Evolutionary conservation across 225 moss, liverwort and hornwort species (phyloP).

Genomic region (Pseudisothecium myosuroides): DNA sequence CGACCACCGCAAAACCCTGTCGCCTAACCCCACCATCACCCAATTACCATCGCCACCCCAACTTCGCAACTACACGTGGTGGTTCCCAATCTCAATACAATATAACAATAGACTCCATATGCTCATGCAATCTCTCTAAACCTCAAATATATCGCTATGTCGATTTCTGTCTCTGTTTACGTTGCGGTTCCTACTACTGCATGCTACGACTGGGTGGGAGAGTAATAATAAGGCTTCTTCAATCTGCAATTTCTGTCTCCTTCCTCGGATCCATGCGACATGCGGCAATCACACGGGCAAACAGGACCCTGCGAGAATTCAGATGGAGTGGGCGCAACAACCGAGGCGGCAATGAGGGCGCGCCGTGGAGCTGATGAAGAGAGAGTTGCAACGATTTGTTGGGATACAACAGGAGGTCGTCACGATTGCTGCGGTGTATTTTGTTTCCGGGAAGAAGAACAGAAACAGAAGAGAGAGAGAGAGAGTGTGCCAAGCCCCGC

Average conservation of each 20-base stretch:
- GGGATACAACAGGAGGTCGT: neutral
- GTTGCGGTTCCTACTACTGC: neutral
- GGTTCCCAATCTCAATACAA: constrained; percentile 2
- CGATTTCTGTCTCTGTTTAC: neutral
- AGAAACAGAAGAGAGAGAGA: neutral
- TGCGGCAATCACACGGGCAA: neutral
- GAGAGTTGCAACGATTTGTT: neutral
- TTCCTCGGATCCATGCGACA: neutral
- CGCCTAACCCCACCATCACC: neutral
- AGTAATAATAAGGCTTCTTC: neutral
- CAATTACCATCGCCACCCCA: constrained; percentile 4
- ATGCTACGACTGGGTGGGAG: neutral
- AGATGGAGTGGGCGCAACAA: neutral
- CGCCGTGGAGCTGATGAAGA: neutral
- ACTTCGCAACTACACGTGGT: neutral
- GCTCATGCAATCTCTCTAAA: neutral
- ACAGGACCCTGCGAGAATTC: neutral
- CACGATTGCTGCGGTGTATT: neutral
- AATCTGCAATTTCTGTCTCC: neutral
- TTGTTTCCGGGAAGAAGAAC: neutral
- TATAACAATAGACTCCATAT: neutral
- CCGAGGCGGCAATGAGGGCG: neutral
- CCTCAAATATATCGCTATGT: neutral
- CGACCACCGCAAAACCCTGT: neutral
- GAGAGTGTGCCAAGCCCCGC: neutral